These are phyloP conservation scores for Grigorovia yakushimaensis DNA, from an alignment of 805 yeast species.

Conservation along the genomic window DNA sequence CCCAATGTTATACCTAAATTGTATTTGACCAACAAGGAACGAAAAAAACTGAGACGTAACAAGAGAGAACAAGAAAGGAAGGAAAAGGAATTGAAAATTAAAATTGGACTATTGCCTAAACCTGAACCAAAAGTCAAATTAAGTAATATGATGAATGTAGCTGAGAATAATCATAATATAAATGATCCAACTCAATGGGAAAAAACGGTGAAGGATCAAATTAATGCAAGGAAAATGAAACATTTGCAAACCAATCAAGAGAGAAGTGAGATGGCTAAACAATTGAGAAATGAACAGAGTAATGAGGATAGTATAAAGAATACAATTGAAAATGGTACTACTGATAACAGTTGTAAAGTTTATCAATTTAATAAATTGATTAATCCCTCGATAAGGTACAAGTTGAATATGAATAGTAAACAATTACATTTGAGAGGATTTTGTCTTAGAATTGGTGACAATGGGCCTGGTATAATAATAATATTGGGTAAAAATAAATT, in stretches of 20 bases:
- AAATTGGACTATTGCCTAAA: slow-evolving; percentile 74
- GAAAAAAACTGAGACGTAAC: slow-evolving; percentile 61
- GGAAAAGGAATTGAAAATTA: slow-evolving; percentile 67
- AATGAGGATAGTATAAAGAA: background rate
- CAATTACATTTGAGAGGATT: slow-evolving; percentile 62
- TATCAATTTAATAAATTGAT: slow-evolving; percentile 45
- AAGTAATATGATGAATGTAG: slow-evolving; percentile 74
- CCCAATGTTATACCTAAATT: slow-evolving; percentile 37
- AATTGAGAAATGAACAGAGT: background rate
- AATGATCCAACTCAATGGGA: slow-evolving; percentile 86
- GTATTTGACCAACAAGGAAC: slow-evolving; percentile 66
- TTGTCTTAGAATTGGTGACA: slow-evolving; percentile 35
- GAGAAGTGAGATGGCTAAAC: slow-evolving; percentile 34
- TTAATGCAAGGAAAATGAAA: slow-evolving; percentile 44
- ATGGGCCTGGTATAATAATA: slow-evolving; percentile 47
- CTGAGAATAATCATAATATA: slow-evolving; percentile 70
- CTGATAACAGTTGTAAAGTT: slow-evolving; percentile 33
- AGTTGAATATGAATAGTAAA: slow-evolving; percentile 72
- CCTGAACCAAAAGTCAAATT: slow-evolving; percentile 85
- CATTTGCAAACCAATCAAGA: slow-evolving; percentile 56
- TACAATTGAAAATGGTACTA: no score
- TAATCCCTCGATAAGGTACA: slow-evolving; percentile 60
- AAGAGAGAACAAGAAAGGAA: slow-evolving; percentile 53
- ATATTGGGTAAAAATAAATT: slow-evolving; percentile 67
- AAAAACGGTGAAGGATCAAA: slow-evolving; percentile 55